These are phyloP conservation scores for Ilyonectria mors-panacis DNA, from an alignment of 2,329 filamentous ascomycete genomes.

Conservation along the genomic window DNA sequence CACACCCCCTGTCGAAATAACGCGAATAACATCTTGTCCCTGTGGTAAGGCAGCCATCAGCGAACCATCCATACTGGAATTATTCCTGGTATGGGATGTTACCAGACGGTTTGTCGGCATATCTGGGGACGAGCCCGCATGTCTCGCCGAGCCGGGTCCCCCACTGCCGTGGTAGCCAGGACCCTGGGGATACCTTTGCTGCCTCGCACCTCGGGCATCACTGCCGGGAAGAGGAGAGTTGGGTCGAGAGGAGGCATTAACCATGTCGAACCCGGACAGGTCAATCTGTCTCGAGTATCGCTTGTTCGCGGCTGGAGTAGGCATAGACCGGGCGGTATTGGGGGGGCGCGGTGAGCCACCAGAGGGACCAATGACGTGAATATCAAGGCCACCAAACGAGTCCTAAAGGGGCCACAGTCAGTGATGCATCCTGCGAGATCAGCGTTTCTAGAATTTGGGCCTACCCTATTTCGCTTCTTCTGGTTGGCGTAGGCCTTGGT, in stretches of 20 bases:
- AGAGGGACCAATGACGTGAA: constrained; percentile 62
- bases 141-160: constrained; percentile 66
- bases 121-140: constrained; percentile 75
- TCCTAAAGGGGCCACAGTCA: constrained; percentile 67
- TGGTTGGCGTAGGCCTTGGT: constrained; percentile 83
- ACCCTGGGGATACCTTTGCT: constrained; percentile 71
- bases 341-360: constrained; percentile 68
- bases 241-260: constrained; percentile 76
- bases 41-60: constrained; percentile 88
- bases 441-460: constrained; percentile 44
- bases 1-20: constrained; percentile 92
- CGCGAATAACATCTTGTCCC: constrained; percentile 90
- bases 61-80: constrained; percentile 87
- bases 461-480: constrained; percentile 88
- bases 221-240: constrained; percentile 73
- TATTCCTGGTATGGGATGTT: constrained; percentile 81
- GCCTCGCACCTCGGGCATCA: constrained; percentile 68
- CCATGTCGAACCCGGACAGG: constrained; percentile 58
- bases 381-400: constrained; percentile 86
- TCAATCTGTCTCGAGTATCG: constrained; percentile 77
- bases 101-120: constrained; percentile 74
- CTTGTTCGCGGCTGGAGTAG: constrained; percentile 62
- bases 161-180: constrained; percentile 63
- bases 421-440: constrained; percentile 10
- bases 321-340: constrained; percentile 67